Evolutionary conservation across 169 alveolate species (phyloP).

Genomic region (Eimeria acervulina): DNA sequence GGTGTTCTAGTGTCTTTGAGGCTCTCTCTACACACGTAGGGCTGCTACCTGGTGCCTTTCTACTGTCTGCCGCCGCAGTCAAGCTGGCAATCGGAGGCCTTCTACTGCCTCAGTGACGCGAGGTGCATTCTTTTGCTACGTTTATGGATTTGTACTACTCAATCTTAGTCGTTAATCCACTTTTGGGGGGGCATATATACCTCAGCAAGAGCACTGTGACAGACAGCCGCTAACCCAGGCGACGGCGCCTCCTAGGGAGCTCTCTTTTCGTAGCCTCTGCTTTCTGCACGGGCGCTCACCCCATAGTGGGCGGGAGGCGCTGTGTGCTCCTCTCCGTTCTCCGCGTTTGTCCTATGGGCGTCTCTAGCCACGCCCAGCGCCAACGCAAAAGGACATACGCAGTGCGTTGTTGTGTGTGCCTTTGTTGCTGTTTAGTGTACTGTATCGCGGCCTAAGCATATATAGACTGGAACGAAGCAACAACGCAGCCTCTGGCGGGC

Average conservation of each 20-base stretch:
- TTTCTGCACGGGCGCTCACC: not conserved
- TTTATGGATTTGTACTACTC: not conserved
- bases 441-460: not conserved
- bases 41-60: not conserved
- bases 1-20: not conserved
- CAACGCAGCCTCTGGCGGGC: not conserved
- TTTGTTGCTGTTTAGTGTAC: not conserved
- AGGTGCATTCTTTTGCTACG: not conserved
- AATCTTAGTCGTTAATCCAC: not conserved
- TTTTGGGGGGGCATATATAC: not conserved
- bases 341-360: not conserved
- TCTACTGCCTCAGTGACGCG: not conserved
- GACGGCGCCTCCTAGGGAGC: not conserved
- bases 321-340: not conserved
- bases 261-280: not conserved
- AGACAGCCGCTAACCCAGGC: not conserved
- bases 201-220: not conserved
- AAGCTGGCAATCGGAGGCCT: slow-evolving; percentile 13
- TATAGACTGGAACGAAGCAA: not conserved
- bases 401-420: not conserved
- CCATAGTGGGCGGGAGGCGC: not conserved
- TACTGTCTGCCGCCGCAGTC: slow-evolving; percentile 30
- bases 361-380: slow-evolving; percentile 1
- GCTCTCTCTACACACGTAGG: slow-evolving; percentile 1
- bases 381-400: not conserved